A percentile compares a stretch with the other conserved stretches of the same genome.
phyloP scores from a whole-genome alignment of 2,329 filamentous ascomycete species.

The Aplosporella prunicola region DNA sequence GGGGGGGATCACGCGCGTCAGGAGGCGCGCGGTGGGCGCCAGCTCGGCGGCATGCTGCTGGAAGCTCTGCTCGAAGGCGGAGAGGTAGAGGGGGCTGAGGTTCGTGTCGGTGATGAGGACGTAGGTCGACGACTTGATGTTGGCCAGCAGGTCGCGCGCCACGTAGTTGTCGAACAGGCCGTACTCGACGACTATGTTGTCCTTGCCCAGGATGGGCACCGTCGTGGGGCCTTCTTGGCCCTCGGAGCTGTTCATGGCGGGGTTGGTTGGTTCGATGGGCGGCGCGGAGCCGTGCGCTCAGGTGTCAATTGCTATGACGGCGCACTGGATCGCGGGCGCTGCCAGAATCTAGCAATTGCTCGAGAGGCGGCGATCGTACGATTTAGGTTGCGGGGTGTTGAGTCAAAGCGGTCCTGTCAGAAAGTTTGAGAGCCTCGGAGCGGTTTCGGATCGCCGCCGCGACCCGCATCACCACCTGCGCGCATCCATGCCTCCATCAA shows the following conservation, averaged over 20 bases:
- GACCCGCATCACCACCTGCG: too few species aligned
- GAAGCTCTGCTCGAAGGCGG: slow-evolving; percentile 64
- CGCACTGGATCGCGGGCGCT: too few species aligned
- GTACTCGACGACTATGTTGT: slow-evolving; percentile 86
- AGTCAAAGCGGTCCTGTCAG: too few species aligned
- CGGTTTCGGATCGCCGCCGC: too few species aligned
- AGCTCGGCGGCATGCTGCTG: slow-evolving; percentile 38
- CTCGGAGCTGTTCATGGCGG: slow-evolving; percentile 9
- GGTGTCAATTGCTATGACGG: slow-evolving; percentile 3
- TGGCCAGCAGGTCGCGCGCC: slow-evolving; percentile 66
- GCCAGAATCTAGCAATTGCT: too few species aligned
- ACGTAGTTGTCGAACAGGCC: slow-evolving; percentile 81
- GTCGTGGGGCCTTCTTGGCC: slow-evolving; percentile 37
- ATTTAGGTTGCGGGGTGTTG: too few species aligned
- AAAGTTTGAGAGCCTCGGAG: too few species aligned
- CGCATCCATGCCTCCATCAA: too few species aligned
- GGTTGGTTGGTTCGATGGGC: neutral
- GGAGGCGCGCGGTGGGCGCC: slow-evolving; percentile 51
- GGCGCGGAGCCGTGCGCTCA: slow-evolving; percentile 4
- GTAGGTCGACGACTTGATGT: slow-evolving; percentile 79
- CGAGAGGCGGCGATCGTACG: too few species aligned
- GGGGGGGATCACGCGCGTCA: slow-evolving; percentile 83
- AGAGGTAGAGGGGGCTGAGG: slow-evolving; percentile 68
- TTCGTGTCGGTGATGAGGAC: slow-evolving; percentile 96
- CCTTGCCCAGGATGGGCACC: slow-evolving; percentile 78